Evolutionary conservation across 768 basidiomycete genomes (phyloP), one percentile per base, ranked within the genome.

Genomic region (Calocybe cyanea): DNA sequence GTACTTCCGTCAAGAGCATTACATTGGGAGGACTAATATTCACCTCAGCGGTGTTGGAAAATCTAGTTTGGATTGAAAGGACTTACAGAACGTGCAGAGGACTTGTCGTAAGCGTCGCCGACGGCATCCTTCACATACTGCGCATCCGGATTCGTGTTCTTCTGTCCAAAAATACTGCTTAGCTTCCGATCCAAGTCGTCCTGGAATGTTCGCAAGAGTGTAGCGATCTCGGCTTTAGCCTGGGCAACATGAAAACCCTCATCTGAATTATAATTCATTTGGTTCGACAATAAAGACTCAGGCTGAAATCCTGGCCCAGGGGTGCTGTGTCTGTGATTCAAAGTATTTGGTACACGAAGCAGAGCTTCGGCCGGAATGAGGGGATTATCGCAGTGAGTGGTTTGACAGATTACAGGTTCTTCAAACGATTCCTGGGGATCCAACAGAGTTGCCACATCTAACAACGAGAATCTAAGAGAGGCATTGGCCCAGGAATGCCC

Each of bases 381-480:
- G n/a, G n/a, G n/a, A n/a, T n/a, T n/a, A n/a, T n/a, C n/a, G n/a
- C n/a, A n/a, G n/a, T n/a, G n/a, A 41, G 49, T 11, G 28, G 40
- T 15, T 45, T 30, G 25, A 6, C 25, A 28, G 25, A 28, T 28
- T 28, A 28, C 25, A 28, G 24, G 39, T 4, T 28, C 35, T 28
- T 23, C 42, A 32, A 24, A 37, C 44, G 30, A 33, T 30, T 30
- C 44, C 46, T 0, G 69, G 64, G 0, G 59, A 50, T 52, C 71
- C 69, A 63, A 68, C 67, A 7, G 66, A 62, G 8, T n/a, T n/a
- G 63, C 67, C 54, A 72, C 76, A 48, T 85, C 83, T 45, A 69
- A 67, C 14, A 90, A 69, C 15, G 72, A 68, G 64, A 90, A 84
- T 57, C 77, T 76, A 23, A 90, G 66, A 39, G 83, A 62, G 36